These are phyloP conservation scores for Chernovozyma sophiae-reginae DNA, from an alignment of 1,139 yeast species.

Conservation along the genomic window DNA sequence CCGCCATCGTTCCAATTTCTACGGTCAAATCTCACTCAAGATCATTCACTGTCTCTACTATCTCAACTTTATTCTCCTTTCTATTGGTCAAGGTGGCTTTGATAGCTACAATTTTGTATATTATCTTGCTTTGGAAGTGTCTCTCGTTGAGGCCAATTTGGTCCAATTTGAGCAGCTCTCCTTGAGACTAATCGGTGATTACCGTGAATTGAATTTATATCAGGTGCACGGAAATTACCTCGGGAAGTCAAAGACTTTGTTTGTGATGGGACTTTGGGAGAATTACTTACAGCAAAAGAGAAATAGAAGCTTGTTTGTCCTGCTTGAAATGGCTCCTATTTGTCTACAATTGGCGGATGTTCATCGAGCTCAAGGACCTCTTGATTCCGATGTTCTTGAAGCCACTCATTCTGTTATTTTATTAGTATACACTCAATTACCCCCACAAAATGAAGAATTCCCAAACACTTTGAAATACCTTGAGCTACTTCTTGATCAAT, in stretches of 20 bases:
- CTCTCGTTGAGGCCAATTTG: constrained; percentile 24
- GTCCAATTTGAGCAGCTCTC: constrained; percentile 37
- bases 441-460: constrained; percentile 14
- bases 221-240: constrained; percentile 29
- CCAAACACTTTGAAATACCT: constrained; percentile 27
- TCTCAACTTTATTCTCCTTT: constrained; percentile 50
- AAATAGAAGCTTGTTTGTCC: constrained; percentile 21
- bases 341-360: constrained; percentile 32
- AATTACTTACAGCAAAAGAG: constrained; percentile 34
- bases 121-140: constrained; percentile 46
- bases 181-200: constrained; percentile 35
- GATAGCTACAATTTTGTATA: constrained; percentile 67
- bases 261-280: constrained; percentile 58
- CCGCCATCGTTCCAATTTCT: background rate
- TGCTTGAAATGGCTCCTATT: constrained; percentile 36
- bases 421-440: constrained; percentile 31
- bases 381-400: constrained; percentile 46
- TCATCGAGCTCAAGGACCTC: background rate
- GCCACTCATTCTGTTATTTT: constrained; percentile 67
- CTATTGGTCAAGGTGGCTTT: constrained; percentile 69
- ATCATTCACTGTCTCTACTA: constrained; percentile 48
- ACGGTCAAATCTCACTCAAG: constrained; percentile 27
- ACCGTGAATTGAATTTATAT: constrained; percentile 35
- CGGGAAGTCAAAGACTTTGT: constrained; percentile 49
- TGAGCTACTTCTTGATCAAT: constrained; percentile 39